Evolutionary conservation across 768 basidiomycete genomes (phyloP), one percentile per base, ranked within the genome.

Genomic region (Amanita muscaria): DNA sequence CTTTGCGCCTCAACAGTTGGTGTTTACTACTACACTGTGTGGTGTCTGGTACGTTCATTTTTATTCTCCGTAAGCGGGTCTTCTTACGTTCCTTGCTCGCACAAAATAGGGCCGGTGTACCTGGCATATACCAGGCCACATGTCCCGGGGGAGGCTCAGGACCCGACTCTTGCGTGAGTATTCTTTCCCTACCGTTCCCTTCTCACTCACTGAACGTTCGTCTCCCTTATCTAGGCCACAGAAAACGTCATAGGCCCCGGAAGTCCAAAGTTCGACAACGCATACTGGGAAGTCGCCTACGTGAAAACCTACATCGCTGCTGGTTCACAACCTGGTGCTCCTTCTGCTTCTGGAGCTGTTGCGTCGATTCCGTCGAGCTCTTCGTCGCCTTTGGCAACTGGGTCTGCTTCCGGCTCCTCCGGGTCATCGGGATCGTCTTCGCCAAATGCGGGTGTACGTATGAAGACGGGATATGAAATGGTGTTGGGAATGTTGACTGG

Each of bases 11-110:
- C 83, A 88, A 51, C 67, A 74, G 27, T 64, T 88, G 14, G 74
- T 85, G 8, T 69, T 88, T 19, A 72, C 83, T 32, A 87, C 79
- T 15, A 83, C 82, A 0, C 67, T 83, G 8, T 83, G 81, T 47
- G 79, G 79, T 42, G 50, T 47, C 11, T 69, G 68, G 66, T 67
- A 40, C 33, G 59, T 40, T 25, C 9, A 42, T 10, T 9, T 27
- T 5, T 8, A 14, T 24, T 2, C 23, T 27, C 21, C 29, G n/a
- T n/a, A n/a, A n/a, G n/a, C n/a, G n/a, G n/a, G n/a, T 7, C n/a
- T 44, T 22, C n/a, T 12, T 21, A 37, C 34, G 12, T 42, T 27
- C n/a, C 40, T 10, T 21, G 5, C 33, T 40, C 25, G 22, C 31
- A 32, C 2, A 14, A 25, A 35, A 33, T 41, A 68, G 65, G 65